phyloP scores from a whole-genome alignment of 108 stramenopile species.

The Cyclostephanos invisitatus region DNA sequence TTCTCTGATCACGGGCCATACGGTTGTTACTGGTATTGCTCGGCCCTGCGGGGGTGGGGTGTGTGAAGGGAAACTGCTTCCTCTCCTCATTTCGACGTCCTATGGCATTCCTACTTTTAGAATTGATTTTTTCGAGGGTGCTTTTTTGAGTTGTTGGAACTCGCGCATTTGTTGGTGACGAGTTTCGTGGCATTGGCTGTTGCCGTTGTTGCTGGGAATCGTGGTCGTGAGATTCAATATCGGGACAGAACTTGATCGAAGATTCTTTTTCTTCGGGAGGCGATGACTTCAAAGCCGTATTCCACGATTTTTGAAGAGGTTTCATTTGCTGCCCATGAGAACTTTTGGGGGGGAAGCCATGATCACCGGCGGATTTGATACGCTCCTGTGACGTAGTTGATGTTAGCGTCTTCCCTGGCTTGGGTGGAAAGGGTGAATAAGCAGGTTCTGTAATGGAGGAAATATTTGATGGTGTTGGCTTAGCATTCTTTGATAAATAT shows the following conservation, averaged over 20 bases:
- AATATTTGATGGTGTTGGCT: conserved; percentile 45
- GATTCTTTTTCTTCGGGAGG: no score
- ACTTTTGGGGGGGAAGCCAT: neutral
- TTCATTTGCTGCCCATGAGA: neutral
- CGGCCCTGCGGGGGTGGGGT: neutral
- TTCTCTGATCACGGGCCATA: neutral
- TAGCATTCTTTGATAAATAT: neutral
- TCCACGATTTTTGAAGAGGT: conserved; percentile 1
- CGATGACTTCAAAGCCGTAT: conserved; percentile 3
- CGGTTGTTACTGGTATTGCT: neutral
- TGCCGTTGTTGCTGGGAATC: neutral
- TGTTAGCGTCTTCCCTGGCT: neutral
- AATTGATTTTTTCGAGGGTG: neutral
- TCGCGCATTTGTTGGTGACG: neutral
- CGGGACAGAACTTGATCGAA: neutral
- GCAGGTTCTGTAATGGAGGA: conserved; percentile 80
- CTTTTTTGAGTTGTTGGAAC: neutral
- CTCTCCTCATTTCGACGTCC: neutral
- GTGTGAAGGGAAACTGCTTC: neutral
- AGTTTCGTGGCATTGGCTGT: neutral
- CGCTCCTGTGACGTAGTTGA: neutral
- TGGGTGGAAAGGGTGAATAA: conserved; percentile 22
- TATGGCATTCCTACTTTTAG: neutral
- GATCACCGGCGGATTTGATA: neutral
- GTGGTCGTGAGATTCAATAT: neutral